A percentile compares a stretch with the other conserved stretches of the same genome.
Evolutionary conservation across 352 stramenopile genomes (phyloP).

Genomic region (Pythium brachiatum): DNA sequence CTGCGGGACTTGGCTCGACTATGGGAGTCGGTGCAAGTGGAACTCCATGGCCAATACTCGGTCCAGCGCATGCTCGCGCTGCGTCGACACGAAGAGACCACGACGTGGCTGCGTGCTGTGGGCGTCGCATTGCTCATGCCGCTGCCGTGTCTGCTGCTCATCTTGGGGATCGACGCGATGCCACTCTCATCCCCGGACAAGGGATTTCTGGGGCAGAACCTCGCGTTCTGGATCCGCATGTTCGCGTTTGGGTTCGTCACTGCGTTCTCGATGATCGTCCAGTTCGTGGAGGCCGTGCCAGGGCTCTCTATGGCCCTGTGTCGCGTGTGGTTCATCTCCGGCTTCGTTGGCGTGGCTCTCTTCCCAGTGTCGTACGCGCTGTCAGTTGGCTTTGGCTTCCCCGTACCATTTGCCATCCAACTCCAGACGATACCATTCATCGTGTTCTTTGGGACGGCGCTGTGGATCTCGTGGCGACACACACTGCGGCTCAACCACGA

Average conservation of each 20-base stretch:
- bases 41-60: slow-evolving; percentile 3
- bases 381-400: background rate
- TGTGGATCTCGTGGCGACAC: background rate
- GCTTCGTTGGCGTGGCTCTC: background rate
- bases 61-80: slow-evolving; percentile 1
- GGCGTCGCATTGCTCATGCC: slow-evolving; percentile 1
- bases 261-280: background rate
- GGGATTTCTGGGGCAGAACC: background rate
- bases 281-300: background rate
- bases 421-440: background rate
- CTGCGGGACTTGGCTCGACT: too few relatives aligned
- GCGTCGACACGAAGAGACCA: background rate
- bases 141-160: background rate
- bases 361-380: background rate
- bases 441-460: background rate
- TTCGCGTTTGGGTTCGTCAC: background rate
- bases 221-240: background rate
- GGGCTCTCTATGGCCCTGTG: background rate
- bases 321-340: background rate
- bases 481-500: background rate
- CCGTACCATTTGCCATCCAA: background rate
- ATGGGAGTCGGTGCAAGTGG: slow-evolving; percentile 7
- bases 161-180: slow-evolving; percentile 2
- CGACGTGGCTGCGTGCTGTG: background rate
- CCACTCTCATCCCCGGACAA: background rate